Evolutionary conservation across 179 eudicot genomes (phyloP), one percentile per base, ranked within the genome.

Genomic region (Pouteria campechiana): DNA sequence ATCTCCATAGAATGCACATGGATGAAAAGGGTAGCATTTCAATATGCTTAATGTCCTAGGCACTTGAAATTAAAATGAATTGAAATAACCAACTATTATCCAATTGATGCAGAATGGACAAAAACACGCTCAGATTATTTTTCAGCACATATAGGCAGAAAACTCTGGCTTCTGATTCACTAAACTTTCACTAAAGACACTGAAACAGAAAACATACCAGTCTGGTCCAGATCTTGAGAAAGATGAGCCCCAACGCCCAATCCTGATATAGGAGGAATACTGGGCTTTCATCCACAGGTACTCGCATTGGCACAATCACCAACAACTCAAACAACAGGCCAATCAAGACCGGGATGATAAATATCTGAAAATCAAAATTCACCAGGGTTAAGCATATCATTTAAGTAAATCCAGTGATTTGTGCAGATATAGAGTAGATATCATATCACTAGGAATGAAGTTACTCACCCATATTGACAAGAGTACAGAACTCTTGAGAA

Each of bases 261-360:
- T 90, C 98, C 61, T 90, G 98, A 66, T 86, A 90, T 13, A 90
- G 65, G 44, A 86, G 96, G 73, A 90, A 90, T 43, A 90, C 95
- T 27, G 96, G 98, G 65, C 98, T 90, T 57, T 90, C 96, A 54
- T 90, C 87, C 11, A 86, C 69, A 1, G 98, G 90, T 23, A 90
- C 96, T 52, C 98, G 73, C 98, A 90, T 86, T 16, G 98, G 98
- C 41, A 86, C 98, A 48, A 90, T 86, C 28, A 90, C 94, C 39
- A 90, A 55, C 33, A 90, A 90, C 75, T 90, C 98, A 52, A 90
- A 90, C 5, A 90, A 82, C 63, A 90, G 74, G 25, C 98, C 98
- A 47, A 90, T 81, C 46, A 90, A 48, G 50, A 86, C 87, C 0
- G 96, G 98, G 60, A 90, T 86, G 29, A 90, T 76, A 52, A 90